Percentiles rank a stretch among this genome's conserved stretches.
Evolutionary conservation across 2,329 filamentous ascomycete genomes (phyloP).

Genomic region (Cercospora brassicicola): DNA sequence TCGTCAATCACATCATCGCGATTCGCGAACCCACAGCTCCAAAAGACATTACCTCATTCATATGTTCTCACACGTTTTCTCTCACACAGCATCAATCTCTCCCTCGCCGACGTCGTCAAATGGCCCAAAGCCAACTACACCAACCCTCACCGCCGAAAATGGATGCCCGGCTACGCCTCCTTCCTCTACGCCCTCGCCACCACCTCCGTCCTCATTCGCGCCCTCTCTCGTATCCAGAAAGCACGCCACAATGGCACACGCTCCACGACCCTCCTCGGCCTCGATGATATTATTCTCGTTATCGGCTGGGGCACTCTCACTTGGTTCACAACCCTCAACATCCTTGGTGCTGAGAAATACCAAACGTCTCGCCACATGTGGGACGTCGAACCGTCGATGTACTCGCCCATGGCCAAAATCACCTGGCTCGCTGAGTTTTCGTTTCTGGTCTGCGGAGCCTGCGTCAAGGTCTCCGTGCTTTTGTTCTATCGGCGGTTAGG

Average conservation of each 20-base stretch:
- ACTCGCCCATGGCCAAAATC: constrained; percentile 31
- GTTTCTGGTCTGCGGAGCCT: constrained; percentile 37
- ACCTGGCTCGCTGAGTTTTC: constrained; percentile 39
- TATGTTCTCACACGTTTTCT: not conserved
- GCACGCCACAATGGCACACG: not conserved
- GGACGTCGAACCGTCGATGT: constrained; percentile 33
- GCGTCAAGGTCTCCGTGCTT: constrained; percentile 42
- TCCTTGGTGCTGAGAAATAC: constrained; percentile 30
- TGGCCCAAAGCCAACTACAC: constrained; percentile 30
- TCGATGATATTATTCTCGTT: constrained; percentile 21
- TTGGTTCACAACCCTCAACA: constrained; percentile 28
- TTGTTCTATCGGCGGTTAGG: constrained; percentile 47
- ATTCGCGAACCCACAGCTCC: not conserved
- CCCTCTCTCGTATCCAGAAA: constrained; percentile 26
- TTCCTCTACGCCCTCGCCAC: constrained; percentile 32
- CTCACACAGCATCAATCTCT: constrained; percentile 11
- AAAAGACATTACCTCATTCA: not conserved
- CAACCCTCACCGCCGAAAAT: constrained; percentile 33
- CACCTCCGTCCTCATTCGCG: constrained; percentile 28
- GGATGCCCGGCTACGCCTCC: constrained; percentile 37
- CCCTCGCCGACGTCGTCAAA: constrained; percentile 10
- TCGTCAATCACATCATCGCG: not conserved
- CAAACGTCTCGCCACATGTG: constrained; percentile 41
- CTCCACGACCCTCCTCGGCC: not conserved
- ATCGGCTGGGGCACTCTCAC: constrained; percentile 27